Base-by-base conservation (phyloP, 2,329 filamentous ascomycete genomes). In the Cladosporium velox region DNA sequence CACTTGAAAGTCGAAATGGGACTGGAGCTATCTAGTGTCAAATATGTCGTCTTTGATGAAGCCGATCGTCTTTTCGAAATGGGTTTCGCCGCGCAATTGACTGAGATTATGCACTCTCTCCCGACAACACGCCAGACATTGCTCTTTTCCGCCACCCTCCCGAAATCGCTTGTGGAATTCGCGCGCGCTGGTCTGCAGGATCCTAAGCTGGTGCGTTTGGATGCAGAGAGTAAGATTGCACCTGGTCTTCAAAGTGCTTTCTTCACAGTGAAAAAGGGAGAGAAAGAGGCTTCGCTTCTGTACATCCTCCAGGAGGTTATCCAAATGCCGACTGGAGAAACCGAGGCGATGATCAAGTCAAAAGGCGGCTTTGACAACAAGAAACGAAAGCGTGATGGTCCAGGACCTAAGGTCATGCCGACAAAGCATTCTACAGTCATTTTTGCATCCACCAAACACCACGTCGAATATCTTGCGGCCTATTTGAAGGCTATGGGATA, bases 1-100 rank as follows among this genome's bases (percentile, higher is more conserved):
- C 95, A 99, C 83, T 80, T 99, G 70, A 96, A 98, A 80, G 94
- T 98, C 24, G 95, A 99, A 77, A 99, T 99, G 96, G 85, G 85
- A 11, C 80, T 99, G 62, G 92, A 97, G 74, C 81, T 99, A n/a
- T 92, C 90, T 0, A 96, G 92, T 4, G 90, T 99, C 68, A 87
- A 88, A 72, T 99, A 99, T 74, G 92, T 97, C 28, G 95, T 99
- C 10, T 99, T 99, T 70, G 95, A 99, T 76, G 95, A 99, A 78
- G 95, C 95, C 1, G 95, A 99, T 83, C 87, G 95, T 64, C 83
- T 99, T 24, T 99, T 99, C 78, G 95, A 99, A 77, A 97, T 99
- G 94, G 96, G 95, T 72, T 99, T 99, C 76, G 93, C 93, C 4
- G 89, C 91, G 3, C 95, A 99, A 75, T 83, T 99, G 71, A 90